A percentile compares a stretch with the other conserved stretches of the same genome.
Conservation (phyloP, 179 eudicot species). For the Silene noctiflora region DNA sequence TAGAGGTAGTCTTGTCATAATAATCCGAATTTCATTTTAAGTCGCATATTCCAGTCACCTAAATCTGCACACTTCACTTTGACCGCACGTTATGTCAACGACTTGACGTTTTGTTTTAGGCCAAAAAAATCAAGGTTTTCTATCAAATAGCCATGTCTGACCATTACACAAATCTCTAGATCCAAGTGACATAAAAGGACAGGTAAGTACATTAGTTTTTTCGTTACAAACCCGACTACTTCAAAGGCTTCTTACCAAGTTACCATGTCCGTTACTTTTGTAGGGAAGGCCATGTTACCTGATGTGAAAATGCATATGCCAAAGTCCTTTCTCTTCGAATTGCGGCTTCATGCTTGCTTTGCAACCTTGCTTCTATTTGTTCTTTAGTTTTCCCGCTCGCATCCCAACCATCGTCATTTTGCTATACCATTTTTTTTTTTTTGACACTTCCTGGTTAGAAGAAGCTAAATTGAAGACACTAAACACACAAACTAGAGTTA, state of each 20-base stretch:
- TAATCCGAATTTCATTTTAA: no score
- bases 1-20: no score
- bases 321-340: constrained; percentile 89
- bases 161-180: neutral
- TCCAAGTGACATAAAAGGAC: neutral
- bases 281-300: constrained; percentile 37
- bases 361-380: constrained; percentile 70
- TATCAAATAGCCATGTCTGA: neutral
- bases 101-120: neutral
- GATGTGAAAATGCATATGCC: constrained; percentile 91
- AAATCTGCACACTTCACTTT: neutral
- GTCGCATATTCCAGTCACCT: no score
- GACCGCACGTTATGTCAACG: neutral
- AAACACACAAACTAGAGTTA: neutral
- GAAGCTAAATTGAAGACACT: neutral
- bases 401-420: constrained; percentile 79
- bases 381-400: constrained; percentile 72
- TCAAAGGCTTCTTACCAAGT: neutral
- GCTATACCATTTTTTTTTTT: constrained; percentile 22
- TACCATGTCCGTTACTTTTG: neutral
- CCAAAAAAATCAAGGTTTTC: neutral
- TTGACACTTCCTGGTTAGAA: neutral
- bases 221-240: neutral
- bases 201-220: neutral
- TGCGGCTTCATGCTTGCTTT: constrained; percentile 80